A percentile compares a stretch with the other conserved stretches of the same genome.
phyloP scores from a whole-genome alignment of 2,329 filamentous ascomycete genomes.

The Aureobasidium sp. region DNA sequence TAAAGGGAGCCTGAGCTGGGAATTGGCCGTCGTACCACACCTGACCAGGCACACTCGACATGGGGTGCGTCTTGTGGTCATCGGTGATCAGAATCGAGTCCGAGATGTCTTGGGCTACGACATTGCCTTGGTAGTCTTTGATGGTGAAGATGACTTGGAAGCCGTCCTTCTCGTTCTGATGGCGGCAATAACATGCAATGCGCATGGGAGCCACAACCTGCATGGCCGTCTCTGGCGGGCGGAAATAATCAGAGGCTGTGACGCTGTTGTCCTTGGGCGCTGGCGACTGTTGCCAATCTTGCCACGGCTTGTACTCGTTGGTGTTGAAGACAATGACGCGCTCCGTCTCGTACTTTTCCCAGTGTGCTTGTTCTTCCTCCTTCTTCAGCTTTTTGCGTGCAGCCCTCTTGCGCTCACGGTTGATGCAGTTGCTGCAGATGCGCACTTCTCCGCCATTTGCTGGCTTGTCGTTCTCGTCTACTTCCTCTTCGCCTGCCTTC shows the following conservation, averaged over 20 bases:
- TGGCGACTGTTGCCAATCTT: constrained; percentile 33
- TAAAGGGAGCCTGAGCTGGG: constrained; percentile 24
- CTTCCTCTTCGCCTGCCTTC: constrained; percentile 36
- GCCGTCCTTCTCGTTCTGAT: constrained; percentile 86
- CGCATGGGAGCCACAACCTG: constrained; percentile 85
- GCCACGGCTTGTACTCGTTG: constrained; percentile 59
- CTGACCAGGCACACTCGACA: constrained; percentile 21
- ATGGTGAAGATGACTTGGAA: constrained; percentile 93
- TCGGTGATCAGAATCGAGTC: constrained; percentile 94
- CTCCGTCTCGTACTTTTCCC: constrained; percentile 69
- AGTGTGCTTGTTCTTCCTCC: constrained; percentile 82
- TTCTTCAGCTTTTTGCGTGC: constrained; percentile 90
- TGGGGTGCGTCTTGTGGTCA: constrained; percentile 78
- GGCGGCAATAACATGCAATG: constrained; percentile 93
- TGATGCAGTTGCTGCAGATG: constrained; percentile 87
- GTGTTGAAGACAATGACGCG: constrained; percentile 89
- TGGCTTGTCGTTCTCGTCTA: constrained; percentile 57
- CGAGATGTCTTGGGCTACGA: constrained; percentile 77
- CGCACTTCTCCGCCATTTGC: constrained; percentile 87
- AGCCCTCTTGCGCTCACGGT: constrained; percentile 81
- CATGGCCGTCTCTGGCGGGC: constrained; percentile 50
- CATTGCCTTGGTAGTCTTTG: constrained; percentile 65
- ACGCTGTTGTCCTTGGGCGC: constrained; percentile 25
- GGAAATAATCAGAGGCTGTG: constrained; percentile 19
- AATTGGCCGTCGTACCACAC: constrained; percentile 22